phyloP scores from a whole-genome alignment of 75 land plant species.

The Pinus taeda region DNA sequence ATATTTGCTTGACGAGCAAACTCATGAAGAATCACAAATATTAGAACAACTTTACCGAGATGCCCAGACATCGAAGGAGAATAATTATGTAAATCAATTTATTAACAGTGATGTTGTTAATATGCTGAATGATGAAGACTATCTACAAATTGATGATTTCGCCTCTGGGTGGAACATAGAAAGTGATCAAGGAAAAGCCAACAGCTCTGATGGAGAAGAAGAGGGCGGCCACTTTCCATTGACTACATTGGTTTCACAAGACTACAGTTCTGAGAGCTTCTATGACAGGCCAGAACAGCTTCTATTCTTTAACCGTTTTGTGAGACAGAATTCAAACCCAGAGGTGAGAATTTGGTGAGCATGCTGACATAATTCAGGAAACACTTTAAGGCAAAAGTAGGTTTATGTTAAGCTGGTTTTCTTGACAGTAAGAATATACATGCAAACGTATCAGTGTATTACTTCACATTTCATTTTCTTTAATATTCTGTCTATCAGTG shows the following conservation, averaged over 20 bases:
- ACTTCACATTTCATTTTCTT: no score
- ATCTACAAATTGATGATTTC: not conserved
- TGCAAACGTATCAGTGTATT: no score
- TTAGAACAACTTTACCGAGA: slow-evolving; percentile 1
- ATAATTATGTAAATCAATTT: not conserved
- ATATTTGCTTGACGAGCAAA: not conserved
- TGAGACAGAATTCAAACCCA: slow-evolving; percentile 2
- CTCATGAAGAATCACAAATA: not conserved
- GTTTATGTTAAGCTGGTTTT: no score
- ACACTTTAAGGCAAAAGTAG: not conserved
- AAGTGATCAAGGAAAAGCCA: not conserved
- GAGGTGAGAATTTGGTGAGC: not conserved
- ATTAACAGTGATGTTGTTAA: not conserved
- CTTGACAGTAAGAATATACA: no score
- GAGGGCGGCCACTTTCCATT: not conserved
- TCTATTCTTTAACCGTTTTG: slow-evolving; percentile 3
- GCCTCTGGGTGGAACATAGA: no score
- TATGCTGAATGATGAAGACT: not conserved
- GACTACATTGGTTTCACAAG: not conserved
- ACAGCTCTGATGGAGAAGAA: not conserved
- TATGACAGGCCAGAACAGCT: not conserved
- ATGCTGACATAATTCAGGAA: not conserved
- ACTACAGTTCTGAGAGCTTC: not conserved
- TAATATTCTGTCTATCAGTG: no score
- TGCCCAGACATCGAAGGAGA: not conserved